A percentile compares a stretch with the other conserved stretches of the same genome.
Conservation (phyloP, 164 flowering plant genomes). For the Annona cherimola region DNA sequence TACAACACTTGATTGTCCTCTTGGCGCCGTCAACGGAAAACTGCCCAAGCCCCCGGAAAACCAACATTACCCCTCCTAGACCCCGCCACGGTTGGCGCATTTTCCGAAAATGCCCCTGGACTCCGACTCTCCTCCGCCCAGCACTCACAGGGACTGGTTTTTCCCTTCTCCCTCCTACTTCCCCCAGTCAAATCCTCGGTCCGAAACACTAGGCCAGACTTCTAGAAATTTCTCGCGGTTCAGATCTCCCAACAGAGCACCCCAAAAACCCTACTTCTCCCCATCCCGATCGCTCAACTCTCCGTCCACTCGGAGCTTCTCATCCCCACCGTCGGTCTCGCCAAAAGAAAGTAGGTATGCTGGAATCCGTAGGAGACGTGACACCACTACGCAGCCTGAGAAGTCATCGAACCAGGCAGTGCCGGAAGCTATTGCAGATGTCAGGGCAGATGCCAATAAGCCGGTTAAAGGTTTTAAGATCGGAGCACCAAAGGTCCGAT, state of each 20-base stretch:
- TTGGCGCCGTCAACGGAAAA: not conserved
- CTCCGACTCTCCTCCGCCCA: constrained; percentile 23
- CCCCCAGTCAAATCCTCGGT: constrained; percentile 16
- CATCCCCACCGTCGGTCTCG: constrained; percentile 16
- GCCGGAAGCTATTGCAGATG: constrained; percentile 6
- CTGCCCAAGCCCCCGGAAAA: not conserved
- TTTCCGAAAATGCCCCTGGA: constrained; percentile 35
- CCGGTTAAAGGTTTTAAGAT: constrained; percentile 5
- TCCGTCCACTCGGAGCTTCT: constrained; percentile 15
- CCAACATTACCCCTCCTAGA: not conserved
- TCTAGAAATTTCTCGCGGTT: constrained; percentile 30
- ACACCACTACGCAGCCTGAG: constrained; percentile 20
- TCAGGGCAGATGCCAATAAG: constrained; percentile 3
- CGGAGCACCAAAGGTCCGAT: constrained; percentile 22
- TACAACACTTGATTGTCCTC: not conserved
- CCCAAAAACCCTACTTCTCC: constrained; percentile 8
- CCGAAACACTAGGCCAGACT: constrained; percentile 13
- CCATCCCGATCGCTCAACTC: constrained; percentile 15
- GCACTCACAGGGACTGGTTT: constrained; percentile 61
- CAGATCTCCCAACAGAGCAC: constrained; percentile 4
- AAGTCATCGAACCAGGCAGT: constrained; percentile 11
- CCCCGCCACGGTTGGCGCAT: not conserved
- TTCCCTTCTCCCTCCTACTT: constrained; percentile 54
- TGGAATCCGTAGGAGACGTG: constrained; percentile 26
- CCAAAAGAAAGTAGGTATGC: constrained; percentile 23